A percentile compares a stretch with the other conserved stretches of the same genome.
Evolutionary conservation across 2,329 filamentous ascomycete species (phyloP).

Genomic region (Colletotrichum gloeosporioides): DNA sequence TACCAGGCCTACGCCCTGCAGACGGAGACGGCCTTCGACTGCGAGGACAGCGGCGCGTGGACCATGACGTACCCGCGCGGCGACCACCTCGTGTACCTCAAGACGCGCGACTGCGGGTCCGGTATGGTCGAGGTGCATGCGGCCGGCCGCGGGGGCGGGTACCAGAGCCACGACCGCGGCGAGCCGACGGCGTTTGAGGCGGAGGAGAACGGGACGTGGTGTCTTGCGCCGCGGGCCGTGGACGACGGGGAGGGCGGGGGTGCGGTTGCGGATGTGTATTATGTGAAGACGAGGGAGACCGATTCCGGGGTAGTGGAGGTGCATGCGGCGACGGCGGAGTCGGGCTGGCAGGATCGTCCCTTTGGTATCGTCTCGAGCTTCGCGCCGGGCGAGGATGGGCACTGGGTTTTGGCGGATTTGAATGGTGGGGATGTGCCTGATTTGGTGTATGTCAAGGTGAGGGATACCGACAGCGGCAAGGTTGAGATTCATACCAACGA

Average conservation of each 20-base stretch:
- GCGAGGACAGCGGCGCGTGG: neutral
- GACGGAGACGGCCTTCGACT: neutral
- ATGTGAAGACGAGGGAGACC: neutral
- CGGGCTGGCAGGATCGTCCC: neutral
- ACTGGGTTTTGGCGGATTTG: neutral
- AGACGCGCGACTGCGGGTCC: neutral
- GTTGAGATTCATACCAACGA: neutral
- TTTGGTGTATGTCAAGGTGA: neutral
- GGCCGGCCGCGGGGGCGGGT: neutral
- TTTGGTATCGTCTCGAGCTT: neutral
- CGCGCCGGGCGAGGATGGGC: neutral
- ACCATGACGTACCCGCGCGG: neutral
- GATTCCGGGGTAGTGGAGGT: neutral
- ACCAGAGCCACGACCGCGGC: neutral
- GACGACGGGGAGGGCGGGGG: neutral
- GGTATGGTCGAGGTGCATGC: neutral
- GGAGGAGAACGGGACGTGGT: neutral
- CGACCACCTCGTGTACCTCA: neutral
- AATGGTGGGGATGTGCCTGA: neutral
- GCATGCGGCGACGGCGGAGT: neutral
- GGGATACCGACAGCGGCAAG: neutral
- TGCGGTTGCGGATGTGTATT: neutral
- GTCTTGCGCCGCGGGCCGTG: neutral
- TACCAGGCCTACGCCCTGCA: neutral
- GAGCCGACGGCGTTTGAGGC: neutral